Conservation (phyloP, 345 rosid genomes). For the Orychophragmus violaceus region DNA sequence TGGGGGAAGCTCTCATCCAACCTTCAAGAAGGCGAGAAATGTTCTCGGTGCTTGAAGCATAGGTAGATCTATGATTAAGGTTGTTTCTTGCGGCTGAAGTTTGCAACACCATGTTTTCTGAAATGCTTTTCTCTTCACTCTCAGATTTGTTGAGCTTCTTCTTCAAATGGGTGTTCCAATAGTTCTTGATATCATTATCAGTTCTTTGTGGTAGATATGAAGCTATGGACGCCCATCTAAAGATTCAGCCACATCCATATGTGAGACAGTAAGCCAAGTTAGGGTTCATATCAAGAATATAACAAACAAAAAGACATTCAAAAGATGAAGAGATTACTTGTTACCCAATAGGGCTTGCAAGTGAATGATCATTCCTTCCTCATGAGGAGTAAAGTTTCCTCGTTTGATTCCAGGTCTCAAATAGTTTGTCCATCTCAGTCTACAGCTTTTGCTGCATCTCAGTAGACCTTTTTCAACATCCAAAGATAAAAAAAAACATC, state of each 20-base stretch:
- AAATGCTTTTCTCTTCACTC: slow-evolving; percentile 27
- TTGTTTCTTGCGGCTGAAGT: slow-evolving; percentile 20
- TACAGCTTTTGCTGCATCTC: slow-evolving; percentile 97
- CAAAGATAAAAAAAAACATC: slow-evolving; percentile 5
- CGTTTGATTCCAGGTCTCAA: slow-evolving; percentile 93
- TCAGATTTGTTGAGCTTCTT: slow-evolving; percentile 75
- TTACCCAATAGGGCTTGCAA: slow-evolving; percentile 98
- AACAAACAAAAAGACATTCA: neutral
- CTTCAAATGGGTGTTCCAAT: slow-evolving; percentile 98
- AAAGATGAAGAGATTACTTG: slow-evolving; percentile 56
- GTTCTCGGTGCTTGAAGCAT: slow-evolving; percentile 93
- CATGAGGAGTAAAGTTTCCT: slow-evolving; percentile 94
- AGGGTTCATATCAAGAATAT: slow-evolving; percentile 10
- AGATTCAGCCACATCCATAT: neutral
- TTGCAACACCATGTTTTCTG: slow-evolving; percentile 25
- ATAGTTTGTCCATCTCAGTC: slow-evolving; percentile 99
- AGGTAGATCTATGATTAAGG: slow-evolving; percentile 31
- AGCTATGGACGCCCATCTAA: slow-evolving; percentile 99
- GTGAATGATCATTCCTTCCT: slow-evolving; percentile 96
- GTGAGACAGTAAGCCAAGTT: neutral
- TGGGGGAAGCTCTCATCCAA: slow-evolving; percentile 78
- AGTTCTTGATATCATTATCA: slow-evolving; percentile 93
- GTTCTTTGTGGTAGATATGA: slow-evolving; percentile 94
- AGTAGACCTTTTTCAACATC: slow-evolving; percentile 47
- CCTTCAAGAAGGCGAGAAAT: slow-evolving; percentile 76